Evolutionary conservation across 139 green algal genomes (phyloP), one percentile per base, ranked within the genome.

Genomic region (Gonium pectorale): DNA sequence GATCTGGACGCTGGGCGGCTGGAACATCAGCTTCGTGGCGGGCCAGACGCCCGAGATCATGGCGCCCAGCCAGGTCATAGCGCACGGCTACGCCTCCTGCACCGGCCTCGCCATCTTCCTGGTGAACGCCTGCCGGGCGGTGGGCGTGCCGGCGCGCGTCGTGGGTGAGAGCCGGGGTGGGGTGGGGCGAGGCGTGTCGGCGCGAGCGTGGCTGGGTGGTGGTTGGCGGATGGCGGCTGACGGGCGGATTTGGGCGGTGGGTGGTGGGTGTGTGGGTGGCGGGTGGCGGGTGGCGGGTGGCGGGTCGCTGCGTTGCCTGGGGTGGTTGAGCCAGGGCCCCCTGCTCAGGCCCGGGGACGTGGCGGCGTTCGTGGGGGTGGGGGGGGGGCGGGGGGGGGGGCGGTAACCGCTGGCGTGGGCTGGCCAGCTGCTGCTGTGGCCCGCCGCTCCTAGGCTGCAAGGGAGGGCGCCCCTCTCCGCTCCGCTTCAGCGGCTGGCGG

Each of bases 91-190:
- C 66, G 91, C 89, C 27, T 91, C 85, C 0, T 94, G 91, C 84
- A 92, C 92, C 11, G 92, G 90, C 1, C 85, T 95, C 17, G 91
- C 89, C 62, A 94, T 95, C 37, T 94, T 95, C 79, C 78, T 94
- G 22, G 92, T 91, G 26, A 66, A 90, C 37, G 92, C 92, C 7
- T 91, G 86, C 49, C 77, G 91, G 31, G 56, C 92, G 2, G 89
- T 92, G 40, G 92, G 92, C 85, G 86, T 95, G 7, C 92, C 92
- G 9, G 90, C 92, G 17, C 77, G 92, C 0, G 86, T 95, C 9
- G 90, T 81, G 81, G 91, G 91, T 90, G 69, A 22, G 81, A 8
- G 51, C 35, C 3, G 3, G 26, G 29, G 26, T 6, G n/a, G 49
- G 31, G 6, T 37, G n/a, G 51, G 73, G 4, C 6, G 11, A 54